Evolutionary conservation across 495 filamentous ascomycete species (phyloP), one percentile per base, ranked within the genome.

Genomic region (Aspergillus biplanus): DNA sequence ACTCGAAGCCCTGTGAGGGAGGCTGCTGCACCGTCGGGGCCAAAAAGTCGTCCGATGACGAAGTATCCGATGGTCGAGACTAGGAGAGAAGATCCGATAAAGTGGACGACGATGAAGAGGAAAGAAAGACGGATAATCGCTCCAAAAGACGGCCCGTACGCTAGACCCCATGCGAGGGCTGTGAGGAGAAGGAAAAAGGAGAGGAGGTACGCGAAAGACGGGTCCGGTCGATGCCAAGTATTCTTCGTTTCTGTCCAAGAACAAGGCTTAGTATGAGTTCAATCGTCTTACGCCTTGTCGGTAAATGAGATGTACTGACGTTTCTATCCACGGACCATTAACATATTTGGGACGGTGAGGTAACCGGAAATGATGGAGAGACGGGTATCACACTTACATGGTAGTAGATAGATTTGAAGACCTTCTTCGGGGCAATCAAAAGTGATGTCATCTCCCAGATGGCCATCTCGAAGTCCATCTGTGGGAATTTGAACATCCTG

Each of bases 401-500:
- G 69, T 92, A 90, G 70, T 91, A 91, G 69, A 91, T 89, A 33
- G 86, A 88, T 64, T 88, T 77, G 71, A 92, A 91, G 58, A 92
- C 89, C 69, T 90, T 90, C 78, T 91, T 91, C 0, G 89, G 89
- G 42, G 88, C 87, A 65, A 90, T 86, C 65, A 92, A 80, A 55
- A 92, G 78, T 60, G 81, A 83, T 58, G 86, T 89, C 89, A 92
- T 92, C 74, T 92, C 89, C 89, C 89, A 92, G 65, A 89, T 86
- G 9, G 89, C 89, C 86, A 90, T 89, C 64, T 88, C 86, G 75
- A 88, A 88, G 71, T 88, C 86, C 86, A 88, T 88, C 63, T 88
- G 86, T 21, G 86, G 86, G 65, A 88, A 88, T 69, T 88, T 88
- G 75, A 88, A 87, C 56, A 88, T 71, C 53, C 86, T 85, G 34